These are phyloP conservation scores for Hericium alpestre DNA, from an alignment of 768 basidiomycete species.

Conservation along the genomic window DNA sequence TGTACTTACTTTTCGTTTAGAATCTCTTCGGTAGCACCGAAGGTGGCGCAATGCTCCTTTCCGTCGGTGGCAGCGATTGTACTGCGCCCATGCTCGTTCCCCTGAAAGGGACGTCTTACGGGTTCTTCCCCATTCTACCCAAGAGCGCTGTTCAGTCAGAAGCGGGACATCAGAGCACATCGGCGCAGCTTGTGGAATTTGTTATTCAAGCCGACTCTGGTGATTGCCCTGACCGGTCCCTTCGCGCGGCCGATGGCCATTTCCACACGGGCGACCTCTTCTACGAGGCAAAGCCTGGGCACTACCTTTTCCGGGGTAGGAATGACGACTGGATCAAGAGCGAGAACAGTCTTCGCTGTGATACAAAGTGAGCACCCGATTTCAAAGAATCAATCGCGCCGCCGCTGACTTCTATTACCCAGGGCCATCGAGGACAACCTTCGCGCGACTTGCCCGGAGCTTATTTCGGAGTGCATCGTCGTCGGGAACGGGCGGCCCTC, in stretches of 20 bases:
- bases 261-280: conserved; percentile 82
- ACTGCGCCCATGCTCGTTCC: conserved; percentile 44
- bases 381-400: not conserved
- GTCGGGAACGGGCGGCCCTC: conserved; percentile 70
- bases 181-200: conserved; percentile 49
- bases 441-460: conserved; percentile 48
- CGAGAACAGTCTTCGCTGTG: conserved; percentile 67
- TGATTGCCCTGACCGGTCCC: conserved; percentile 54
- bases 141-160: conserved; percentile 19
- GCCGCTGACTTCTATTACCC: not conserved
- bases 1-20: conserved; percentile 23
- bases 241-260: conserved; percentile 53
- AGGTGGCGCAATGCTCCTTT: conserved; percentile 61
- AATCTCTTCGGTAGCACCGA: conserved; percentile 80
- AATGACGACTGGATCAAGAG: conserved; percentile 85
- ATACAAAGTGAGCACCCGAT: conserved; percentile 43
- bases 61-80: conserved; percentile 40
- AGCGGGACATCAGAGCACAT: conserved; percentile 39
- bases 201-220: conserved; percentile 57
- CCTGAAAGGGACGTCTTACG: conserved; percentile 54
- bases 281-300: conserved; percentile 46
- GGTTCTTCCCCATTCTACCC: conserved; percentile 49
- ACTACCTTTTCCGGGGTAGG: conserved; percentile 58
- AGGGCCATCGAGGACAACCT: conserved; percentile 73
- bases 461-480: conserved; percentile 67